Evolutionary conservation across 1,284 basidiomycete genomes (phyloP), one percentile per base, ranked within the genome.

Genomic region (Lentinus polychrous): DNA sequence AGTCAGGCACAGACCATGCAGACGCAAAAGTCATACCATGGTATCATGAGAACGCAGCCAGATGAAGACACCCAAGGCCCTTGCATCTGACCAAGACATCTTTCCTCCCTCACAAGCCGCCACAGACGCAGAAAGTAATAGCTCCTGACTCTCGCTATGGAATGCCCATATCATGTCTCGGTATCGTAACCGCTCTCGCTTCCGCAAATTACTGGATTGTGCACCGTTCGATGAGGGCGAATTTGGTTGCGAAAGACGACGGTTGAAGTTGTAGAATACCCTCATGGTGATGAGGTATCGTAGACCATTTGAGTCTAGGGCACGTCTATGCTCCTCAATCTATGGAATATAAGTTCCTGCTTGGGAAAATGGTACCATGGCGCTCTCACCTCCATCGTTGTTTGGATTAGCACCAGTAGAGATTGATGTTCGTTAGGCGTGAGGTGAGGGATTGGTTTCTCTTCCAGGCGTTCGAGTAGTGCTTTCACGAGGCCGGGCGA

Each of bases 131-230:
- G 76, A 73, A 32, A 97, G 64, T 11, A 98, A 67, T 34, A 95
- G 66, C 18, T 89, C 90, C 60, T 98, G 93, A 57, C 83, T 90
- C 63, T 95, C 88, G 61, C 93, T 96, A 60, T 95, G 89, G 58
- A 87, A 93, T 0, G 94, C 94, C 93, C 94, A 98, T 8, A 95
- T 76, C 69, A 94, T 91, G 63, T 97, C 94, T 34, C 93, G 81
- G 64, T 90, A 94, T 17, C 90, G 81, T 44, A 95, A 72, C 12
- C 90, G 81, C 52, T 83, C 78, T 57, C 88, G 72, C 50, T 77
- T 73, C 32, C 74, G 74, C 31, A 74, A 71, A 37, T 68, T n/a
- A 18, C 15, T 69, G 10, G 69, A 67, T 8, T 69, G 60, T 0
- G 27, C 33, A 8, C 67, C 69, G 15, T 65, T 66, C 5, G 75